Evolutionary conservation across 768 basidiomycete genomes (phyloP), one percentile per base, ranked within the genome.

Genomic region (Tephrocybe rancida): DNA sequence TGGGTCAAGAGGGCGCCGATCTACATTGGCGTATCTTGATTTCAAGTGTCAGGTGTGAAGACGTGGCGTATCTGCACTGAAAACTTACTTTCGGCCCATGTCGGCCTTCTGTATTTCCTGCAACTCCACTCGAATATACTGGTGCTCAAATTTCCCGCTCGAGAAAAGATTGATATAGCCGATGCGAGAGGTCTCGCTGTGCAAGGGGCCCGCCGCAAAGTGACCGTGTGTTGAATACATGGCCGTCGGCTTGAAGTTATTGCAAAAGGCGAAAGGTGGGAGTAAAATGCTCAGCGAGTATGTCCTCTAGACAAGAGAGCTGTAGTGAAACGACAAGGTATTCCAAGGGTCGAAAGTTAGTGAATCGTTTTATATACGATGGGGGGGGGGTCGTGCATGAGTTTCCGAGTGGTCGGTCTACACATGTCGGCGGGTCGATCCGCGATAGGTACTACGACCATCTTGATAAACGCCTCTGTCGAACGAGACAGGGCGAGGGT

Each of bases 1-100:
- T 3, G 86, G 87, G 65, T 88, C 86, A 38, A 88, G 74, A 5
- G 86, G 86, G 21, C 87, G 76, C 32, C 86, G 75, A 71, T 88
- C 83, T 35, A 82, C 81, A 66, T 71, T 80, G 45, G 76, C 85
- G 68, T 74, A 86, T 67, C 80, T 86, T 65, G 22, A 49, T 42
- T 9, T 55, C 27, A 34, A 42, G 24, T 9, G 10, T 42, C 11
- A 24, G 16, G 10, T 7, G 4, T 13, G 35, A 8, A 19, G 19
- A 26, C 29, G 37, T 19, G 18, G 13, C 21, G 38, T 26, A 39
- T 1, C 19, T 18, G 43, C 38, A 52, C 29, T 45, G 34, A 54
- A 41, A 35, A 66, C 67, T 60, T 69, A 82, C 87, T 88, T 88
- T 66, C 87, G 73, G 19, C 86, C 87, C 39, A 83, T 64, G 64